Conservation (phyloP, 176 grass and related monocot genomes). For the Oryza glumipatula region DNA sequence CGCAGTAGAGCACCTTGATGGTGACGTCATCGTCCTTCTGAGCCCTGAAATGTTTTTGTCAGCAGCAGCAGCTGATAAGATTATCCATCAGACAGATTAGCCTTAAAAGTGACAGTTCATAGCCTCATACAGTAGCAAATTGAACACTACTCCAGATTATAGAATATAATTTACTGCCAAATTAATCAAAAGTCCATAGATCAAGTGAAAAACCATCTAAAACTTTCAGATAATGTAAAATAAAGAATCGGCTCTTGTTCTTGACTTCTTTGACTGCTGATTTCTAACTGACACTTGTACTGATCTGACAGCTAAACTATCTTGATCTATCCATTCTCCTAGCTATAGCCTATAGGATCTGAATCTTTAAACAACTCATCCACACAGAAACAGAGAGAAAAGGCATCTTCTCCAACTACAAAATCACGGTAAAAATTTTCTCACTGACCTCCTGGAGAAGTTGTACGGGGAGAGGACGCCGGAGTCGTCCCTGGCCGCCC, state of each 20-base stretch:
- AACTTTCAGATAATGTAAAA: no score
- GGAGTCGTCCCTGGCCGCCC: conserved; percentile 68
- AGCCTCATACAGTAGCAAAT: neutral
- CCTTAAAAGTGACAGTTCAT: neutral
- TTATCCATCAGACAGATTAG: no score
- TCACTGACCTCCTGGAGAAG: conserved; percentile 60
- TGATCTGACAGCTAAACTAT: neutral
- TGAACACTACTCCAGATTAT: no score
- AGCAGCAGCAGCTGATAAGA: neutral
- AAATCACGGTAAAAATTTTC: neutral
- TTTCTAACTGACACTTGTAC: neutral
- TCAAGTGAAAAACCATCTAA: no score
- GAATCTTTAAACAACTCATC: neutral
- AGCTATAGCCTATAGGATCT: neutral
- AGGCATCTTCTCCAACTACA: neutral
- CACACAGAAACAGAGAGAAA: neutral
- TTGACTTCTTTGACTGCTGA: neutral
- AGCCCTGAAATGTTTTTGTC: conserved; percentile 24
- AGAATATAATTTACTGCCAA: no score
- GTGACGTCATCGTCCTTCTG: conserved; percentile 62
- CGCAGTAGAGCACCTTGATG: conserved; percentile 77
- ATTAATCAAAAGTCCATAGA: no score
- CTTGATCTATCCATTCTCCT: neutral
- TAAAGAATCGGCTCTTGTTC: no score
- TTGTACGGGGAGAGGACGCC: conserved; percentile 62